These are phyloP conservation scores for Cucumis hystrix DNA, from an alignment of 306 rosid genomes.

Conservation along the genomic window DNA sequence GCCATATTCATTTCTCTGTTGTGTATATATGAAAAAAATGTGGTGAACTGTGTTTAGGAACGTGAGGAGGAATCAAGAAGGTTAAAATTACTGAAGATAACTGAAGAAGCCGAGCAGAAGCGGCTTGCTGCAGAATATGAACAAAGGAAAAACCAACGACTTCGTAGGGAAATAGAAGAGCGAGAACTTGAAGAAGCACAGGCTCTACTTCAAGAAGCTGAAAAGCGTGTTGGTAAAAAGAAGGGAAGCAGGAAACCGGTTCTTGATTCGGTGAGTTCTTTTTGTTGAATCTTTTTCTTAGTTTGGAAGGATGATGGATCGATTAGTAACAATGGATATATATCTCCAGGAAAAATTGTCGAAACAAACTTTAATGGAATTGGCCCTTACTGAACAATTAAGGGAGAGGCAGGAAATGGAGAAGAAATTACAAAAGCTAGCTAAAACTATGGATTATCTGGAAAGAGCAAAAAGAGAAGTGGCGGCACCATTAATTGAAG, in stretches of 20 bases:
- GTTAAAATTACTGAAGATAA: conserved; percentile 52
- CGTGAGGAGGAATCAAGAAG: conserved; percentile 78
- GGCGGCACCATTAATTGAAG: conserved; percentile 77
- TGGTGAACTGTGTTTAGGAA: conserved; percentile 30
- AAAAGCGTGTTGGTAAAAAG: conserved; percentile 31
- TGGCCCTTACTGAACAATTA: conserved; percentile 67
- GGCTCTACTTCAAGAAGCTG: conserved; percentile 46
- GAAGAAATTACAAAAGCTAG: conserved; percentile 66
- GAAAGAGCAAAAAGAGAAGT: conserved; percentile 97
- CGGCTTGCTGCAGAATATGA: conserved; percentile 64
- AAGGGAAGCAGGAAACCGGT: conserved; percentile 45
- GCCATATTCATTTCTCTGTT: not conserved
- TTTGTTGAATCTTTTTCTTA: not conserved
- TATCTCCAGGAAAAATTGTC: conserved; percentile 46
- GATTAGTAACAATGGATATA: conserved; percentile 3
- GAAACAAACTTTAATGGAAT: conserved; percentile 48
- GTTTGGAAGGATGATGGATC: not conserved
- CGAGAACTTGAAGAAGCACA: conserved; percentile 57
- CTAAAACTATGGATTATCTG: conserved; percentile 77
- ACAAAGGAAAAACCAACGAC: conserved; percentile 43
- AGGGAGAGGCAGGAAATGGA: conserved; percentile 92
- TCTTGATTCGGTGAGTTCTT: conserved; percentile 60
- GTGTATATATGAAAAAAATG: not conserved
- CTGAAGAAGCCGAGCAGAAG: conserved; percentile 78
- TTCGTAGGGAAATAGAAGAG: conserved; percentile 72